A percentile compares a stretch with the other conserved stretches of the same genome.
These are phyloP conservation scores for Malus hybrid DNA, from an alignment of 331 rosid species.

Conservation along the genomic window DNA sequence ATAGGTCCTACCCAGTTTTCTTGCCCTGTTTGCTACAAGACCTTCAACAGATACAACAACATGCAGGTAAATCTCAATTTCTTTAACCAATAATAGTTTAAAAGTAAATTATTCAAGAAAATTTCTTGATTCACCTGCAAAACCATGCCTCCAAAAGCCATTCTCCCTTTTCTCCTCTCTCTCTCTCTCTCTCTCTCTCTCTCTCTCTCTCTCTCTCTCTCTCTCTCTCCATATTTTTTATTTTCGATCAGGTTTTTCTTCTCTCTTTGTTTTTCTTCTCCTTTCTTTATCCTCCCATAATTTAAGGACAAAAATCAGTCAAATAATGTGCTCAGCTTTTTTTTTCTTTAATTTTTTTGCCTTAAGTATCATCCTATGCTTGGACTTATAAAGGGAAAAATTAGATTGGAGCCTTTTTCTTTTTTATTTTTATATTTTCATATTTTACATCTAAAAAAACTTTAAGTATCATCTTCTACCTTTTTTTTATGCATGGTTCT, in stretches of 20 bases:
- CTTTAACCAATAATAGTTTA: not conserved
- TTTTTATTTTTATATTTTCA: not conserved
- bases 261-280: not conserved
- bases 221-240: not conserved
- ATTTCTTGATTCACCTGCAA: not conserved
- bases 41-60: conserved; percentile 98
- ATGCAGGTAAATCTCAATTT: conserved; percentile 59
- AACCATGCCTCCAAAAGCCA: not conserved
- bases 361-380: conserved; percentile 36
- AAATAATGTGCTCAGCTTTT: not conserved
- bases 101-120: not conserved
- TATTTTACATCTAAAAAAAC: not conserved
- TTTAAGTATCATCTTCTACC: not conserved
- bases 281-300: not conserved
- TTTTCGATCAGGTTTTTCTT: not conserved
- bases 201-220: not conserved
- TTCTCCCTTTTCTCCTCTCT: not conserved
- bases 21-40: conserved; percentile 97
- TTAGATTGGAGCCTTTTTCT: conserved; percentile 2
- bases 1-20: conserved; percentile 96
- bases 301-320: not conserved
- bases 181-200: not conserved
- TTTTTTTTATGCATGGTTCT: conserved; percentile 39
- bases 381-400: conserved; percentile 39
- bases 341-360: conserved; percentile 1